Conservation (phyloP, 2,329 filamentous ascomycete genomes). For the Diaporthe sp. region DNA sequence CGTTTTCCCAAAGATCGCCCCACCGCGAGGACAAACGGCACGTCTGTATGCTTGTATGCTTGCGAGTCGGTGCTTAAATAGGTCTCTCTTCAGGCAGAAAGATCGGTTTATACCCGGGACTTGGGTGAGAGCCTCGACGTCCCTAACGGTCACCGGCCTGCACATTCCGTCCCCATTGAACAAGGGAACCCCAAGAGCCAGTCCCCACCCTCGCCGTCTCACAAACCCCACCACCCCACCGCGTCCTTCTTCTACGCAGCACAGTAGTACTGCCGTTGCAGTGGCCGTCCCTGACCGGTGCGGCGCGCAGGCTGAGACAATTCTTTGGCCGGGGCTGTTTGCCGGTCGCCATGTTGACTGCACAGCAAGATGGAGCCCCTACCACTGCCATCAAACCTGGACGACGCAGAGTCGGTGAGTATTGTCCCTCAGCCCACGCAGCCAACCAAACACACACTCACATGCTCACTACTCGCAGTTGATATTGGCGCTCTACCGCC, state of each 20-base stretch:
- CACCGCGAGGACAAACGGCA: constrained; percentile 3
- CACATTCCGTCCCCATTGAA: background rate
- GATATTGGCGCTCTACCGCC: constrained; percentile 64
- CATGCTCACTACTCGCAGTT: constrained; percentile 46
- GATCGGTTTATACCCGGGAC: too few relatives aligned
- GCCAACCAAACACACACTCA: background rate
- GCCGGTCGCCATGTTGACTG: constrained; percentile 32
- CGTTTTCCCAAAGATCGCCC: constrained; percentile 14
- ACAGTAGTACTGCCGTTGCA: background rate
- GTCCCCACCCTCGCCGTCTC: constrained; percentile 15
- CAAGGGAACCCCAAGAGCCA: background rate
- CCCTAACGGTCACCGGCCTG: background rate
- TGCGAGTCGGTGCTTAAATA: background rate
- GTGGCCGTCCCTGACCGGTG: background rate
- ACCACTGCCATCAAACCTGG: constrained; percentile 46
- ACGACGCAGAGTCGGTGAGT: constrained; percentile 48
- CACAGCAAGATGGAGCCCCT: constrained; percentile 42
- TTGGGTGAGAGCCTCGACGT: background rate
- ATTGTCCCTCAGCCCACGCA: background rate
- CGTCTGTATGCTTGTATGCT: background rate
- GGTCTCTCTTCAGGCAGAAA: background rate
- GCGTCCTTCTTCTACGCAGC: background rate
- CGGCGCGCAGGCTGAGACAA: constrained; percentile 19
- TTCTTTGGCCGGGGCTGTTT: constrained; percentile 23
- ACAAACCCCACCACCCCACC: constrained; percentile 14